phyloP scores from a whole-genome alignment of 2,329 filamentous ascomycete species.

The Penicillium rolfsii region DNA sequence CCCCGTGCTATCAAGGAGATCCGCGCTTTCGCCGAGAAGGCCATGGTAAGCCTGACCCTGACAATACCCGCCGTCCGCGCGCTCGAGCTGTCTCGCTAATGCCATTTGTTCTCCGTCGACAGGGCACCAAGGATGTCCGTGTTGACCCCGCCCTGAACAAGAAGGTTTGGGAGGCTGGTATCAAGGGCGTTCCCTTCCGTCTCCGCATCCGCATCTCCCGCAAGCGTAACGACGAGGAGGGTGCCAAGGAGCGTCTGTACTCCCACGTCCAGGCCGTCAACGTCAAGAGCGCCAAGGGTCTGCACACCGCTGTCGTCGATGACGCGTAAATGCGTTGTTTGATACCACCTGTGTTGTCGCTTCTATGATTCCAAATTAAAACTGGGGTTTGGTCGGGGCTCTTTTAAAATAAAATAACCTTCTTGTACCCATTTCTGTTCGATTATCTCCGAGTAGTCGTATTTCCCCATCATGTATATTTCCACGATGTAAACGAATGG shows the following conservation, averaged over 20 bases:
- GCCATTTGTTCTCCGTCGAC: conserved; percentile 15
- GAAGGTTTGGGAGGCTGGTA: conserved; percentile 99
- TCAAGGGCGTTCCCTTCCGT: conserved; percentile 98
- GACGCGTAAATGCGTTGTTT: conserved; percentile 53
- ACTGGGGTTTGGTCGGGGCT: conserved; percentile 32
- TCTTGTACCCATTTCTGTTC: conserved; percentile 17
- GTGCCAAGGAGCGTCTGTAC: conserved; percentile 99
- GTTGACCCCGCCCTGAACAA: conserved; percentile 99
- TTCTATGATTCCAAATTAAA: conserved; percentile 33
- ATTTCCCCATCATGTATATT: not conserved
- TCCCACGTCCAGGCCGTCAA: conserved; percentile 99
- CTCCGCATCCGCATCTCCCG: conserved; percentile 97
- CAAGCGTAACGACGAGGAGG: conserved; percentile 99
- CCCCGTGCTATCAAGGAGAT: conserved; percentile 99
- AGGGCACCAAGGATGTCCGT: conserved; percentile 97
- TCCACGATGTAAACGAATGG: not conserved
- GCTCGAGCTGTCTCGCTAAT: not conserved
- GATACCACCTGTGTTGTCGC: conserved; percentile 22
- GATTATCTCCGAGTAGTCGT: not conserved
- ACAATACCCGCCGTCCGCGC: not conserved
- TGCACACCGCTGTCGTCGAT: conserved; percentile 86
- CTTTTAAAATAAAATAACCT: conserved; percentile 33
- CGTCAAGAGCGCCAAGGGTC: conserved; percentile 98
- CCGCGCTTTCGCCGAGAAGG: conserved; percentile 85
- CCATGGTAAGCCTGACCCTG: conserved; percentile 75